phyloP scores from a whole-genome alignment of 768 basidiomycete genomes.

The Lanmaoa rubissima region DNA sequence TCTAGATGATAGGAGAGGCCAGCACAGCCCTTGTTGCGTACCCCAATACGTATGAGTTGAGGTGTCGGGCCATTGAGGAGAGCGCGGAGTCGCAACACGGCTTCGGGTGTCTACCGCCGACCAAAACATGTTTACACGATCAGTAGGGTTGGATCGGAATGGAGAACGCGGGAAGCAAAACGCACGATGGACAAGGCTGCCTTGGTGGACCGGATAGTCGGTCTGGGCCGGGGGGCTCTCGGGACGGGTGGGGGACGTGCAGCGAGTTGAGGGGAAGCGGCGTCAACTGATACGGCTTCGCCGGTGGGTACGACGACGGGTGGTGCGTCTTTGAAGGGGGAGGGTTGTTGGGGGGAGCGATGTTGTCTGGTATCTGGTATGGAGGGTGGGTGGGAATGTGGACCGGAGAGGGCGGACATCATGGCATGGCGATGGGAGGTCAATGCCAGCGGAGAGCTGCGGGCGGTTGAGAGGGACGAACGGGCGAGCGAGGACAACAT shows the following conservation, averaged over 20 bases:
- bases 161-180: background rate
- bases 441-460: background rate
- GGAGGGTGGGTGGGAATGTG: slow-evolving; percentile 26
- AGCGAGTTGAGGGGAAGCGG: slow-evolving; percentile 67
- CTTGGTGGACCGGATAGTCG: slow-evolving; percentile 66
- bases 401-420: slow-evolving; percentile 58
- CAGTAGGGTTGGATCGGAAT: background rate
- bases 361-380: slow-evolving; percentile 17
- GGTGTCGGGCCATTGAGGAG: slow-evolving; percentile 83
- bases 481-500: slow-evolving; percentile 25
- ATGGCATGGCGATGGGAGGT: slow-evolving; percentile 50
- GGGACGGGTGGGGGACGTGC: slow-evolving; percentile 72
- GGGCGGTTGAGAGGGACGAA: background rate
- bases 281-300: slow-evolving; percentile 50
- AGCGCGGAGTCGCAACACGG: slow-evolving; percentile 68
- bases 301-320: slow-evolving; percentile 50
- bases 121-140: background rate
- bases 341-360: slow-evolving; percentile 3
- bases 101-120: slow-evolving; percentile 65
- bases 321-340: slow-evolving; percentile 43
- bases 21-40: slow-evolving; percentile 97
- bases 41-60: slow-evolving; percentile 90
- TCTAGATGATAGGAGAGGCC: slow-evolving; percentile 85
- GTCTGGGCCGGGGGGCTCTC: slow-evolving; percentile 60
- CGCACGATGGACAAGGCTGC: slow-evolving; percentile 76